Conservation (phyloP, 225 moss, liverwort and hornwort species). For the Pleurozium schreberi region DNA sequence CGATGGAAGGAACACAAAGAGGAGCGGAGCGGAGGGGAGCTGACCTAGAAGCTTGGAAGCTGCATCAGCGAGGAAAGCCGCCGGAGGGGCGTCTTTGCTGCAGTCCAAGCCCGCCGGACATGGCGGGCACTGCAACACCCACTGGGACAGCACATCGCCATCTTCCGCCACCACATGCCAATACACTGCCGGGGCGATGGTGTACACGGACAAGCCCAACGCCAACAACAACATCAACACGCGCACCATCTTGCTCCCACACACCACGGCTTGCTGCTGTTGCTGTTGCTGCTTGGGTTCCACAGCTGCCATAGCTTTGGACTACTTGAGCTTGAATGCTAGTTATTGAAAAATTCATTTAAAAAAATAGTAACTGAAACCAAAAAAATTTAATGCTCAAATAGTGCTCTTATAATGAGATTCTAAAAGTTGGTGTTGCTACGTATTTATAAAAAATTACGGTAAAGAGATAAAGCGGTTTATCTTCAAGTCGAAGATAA, state of each 20-base stretch:
- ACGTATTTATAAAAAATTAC: too few species aligned
- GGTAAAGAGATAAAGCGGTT: too few species aligned
- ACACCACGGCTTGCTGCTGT: constrained; percentile 2
- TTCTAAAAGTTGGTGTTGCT: too few species aligned
- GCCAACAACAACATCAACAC: constrained; percentile 29
- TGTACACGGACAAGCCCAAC: constrained; percentile 35
- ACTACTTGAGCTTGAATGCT: background rate
- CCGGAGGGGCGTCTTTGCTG: background rate
- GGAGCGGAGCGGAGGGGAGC: background rate
- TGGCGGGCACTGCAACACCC: constrained; percentile 32
- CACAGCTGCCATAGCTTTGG: background rate
- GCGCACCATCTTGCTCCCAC: constrained; percentile 38
- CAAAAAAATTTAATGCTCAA: too few species aligned
- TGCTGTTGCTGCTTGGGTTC: background rate
- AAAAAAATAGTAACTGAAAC: too few species aligned
- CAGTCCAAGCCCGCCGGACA: background rate
- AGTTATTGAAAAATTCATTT: too few species aligned
- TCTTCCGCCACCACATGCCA: constrained; percentile 50
- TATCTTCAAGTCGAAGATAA: too few species aligned
- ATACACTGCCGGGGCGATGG: constrained; percentile 40
- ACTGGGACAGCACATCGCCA: constrained; percentile 27
- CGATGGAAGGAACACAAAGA: background rate
- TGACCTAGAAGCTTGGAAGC: constrained; percentile 18
- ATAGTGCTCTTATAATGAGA: too few species aligned
- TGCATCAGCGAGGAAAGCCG: background rate